phyloP scores from a whole-genome alignment of 164 flowering plant species.

The Tetrastigma voinierianum region DNA sequence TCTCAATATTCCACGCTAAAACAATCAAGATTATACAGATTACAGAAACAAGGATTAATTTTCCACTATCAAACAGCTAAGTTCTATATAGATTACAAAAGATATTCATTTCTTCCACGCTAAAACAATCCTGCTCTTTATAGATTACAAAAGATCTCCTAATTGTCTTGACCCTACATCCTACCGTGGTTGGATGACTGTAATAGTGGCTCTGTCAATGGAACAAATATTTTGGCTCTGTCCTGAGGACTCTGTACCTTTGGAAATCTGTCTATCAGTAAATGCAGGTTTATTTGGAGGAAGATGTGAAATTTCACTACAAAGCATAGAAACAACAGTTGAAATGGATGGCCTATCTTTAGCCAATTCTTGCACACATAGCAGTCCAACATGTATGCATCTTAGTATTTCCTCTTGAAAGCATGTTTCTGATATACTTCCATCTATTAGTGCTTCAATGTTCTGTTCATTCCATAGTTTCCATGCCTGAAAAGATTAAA shows the following conservation, averaged over 20 bases:
- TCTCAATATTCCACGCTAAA: no score
- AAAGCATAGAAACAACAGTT: conserved; percentile 32
- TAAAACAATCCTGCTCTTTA: no score
- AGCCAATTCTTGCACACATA: conserved; percentile 34
- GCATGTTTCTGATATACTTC: conserved; percentile 1
- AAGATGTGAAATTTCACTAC: conserved; percentile 24
- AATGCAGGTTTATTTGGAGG: conserved; percentile 34
- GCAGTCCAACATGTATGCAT: conserved; percentile 38
- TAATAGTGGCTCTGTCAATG: neutral
- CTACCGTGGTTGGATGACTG: conserved; percentile 6
- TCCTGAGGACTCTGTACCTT: neutral
- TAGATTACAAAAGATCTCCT: no score
- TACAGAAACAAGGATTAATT: no score
- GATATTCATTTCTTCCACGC: no score
- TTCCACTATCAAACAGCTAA: no score
- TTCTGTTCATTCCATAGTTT: conserved; percentile 25
- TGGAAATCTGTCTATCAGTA: neutral
- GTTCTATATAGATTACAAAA: no score
- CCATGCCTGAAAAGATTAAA: conserved; percentile 21
- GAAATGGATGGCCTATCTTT: conserved; percentile 34
- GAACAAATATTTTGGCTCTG: neutral
- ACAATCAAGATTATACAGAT: no score
- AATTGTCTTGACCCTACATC: neutral
- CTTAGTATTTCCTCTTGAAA: conserved; percentile 18
- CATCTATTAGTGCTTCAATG: conserved; percentile 11